Percentiles rank a stretch among this genome's conserved stretches.
Evolutionary conservation across 1,284 basidiomycete species (phyloP).

Genomic region (Ustilago loliicola): DNA sequence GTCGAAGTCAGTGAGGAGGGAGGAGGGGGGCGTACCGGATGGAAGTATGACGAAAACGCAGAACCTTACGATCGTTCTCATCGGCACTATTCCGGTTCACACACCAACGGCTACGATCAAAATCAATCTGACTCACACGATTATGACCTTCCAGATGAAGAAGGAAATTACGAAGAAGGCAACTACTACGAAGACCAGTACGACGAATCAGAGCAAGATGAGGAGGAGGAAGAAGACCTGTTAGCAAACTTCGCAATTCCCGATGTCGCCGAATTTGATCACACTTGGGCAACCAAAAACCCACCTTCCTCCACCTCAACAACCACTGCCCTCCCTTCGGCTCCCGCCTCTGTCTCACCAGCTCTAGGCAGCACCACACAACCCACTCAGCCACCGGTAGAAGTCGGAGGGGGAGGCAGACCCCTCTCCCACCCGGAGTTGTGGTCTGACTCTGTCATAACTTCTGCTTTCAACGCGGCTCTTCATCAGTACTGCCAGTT

Average conservation of each 20-base stretch:
- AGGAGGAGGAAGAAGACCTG: background rate
- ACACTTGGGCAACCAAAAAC: slow-evolving; percentile 1
- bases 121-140: background rate
- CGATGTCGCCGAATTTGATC: slow-evolving; percentile 21
- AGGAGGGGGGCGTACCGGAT: slow-evolving; percentile 5
- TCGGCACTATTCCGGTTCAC: background rate
- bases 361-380: background rate
- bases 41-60: slow-evolving; percentile 42
- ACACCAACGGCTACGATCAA: background rate
- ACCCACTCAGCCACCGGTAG: slow-evolving; percentile 18
- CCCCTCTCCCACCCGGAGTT: slow-evolving; percentile 29
- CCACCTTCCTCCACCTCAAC: background rate
- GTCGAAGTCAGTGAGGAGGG: background rate
- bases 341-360: no score
- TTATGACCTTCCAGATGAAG: background rate
- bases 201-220: slow-evolving; percentile 10
- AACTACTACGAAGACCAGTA: background rate
- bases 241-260: slow-evolving; percentile 29
- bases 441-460: slow-evolving; percentile 12
- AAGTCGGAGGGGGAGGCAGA: slow-evolving; percentile 40
- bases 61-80: slow-evolving; percentile 14
- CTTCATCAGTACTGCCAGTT: slow-evolving; percentile 13
- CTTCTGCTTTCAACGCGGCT: slow-evolving; percentile 21
- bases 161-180: background rate
- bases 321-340: background rate